Evolutionary conservation across 1,139 yeast genomes (phyloP).

Genomic region (Candida glucosophila): DNA sequence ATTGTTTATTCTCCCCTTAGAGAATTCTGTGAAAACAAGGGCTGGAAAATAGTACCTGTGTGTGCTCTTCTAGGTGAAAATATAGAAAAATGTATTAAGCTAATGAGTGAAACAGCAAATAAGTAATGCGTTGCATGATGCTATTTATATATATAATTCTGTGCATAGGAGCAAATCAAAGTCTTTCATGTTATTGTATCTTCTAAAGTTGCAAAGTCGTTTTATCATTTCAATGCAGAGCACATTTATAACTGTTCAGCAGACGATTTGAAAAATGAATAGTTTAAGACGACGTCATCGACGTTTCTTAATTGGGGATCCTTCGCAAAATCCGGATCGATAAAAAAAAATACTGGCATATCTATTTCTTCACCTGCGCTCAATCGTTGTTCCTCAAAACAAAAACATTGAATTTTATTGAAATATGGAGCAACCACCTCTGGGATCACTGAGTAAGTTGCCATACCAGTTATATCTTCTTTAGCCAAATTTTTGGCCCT

Average conservation of each 20-base stretch:
- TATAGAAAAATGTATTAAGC: constrained; percentile 54
- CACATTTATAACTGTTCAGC: too few relatives aligned
- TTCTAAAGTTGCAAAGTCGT: too few relatives aligned
- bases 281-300: constrained; percentile 84
- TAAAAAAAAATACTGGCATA: constrained; percentile 97
- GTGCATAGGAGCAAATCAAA: too few relatives aligned
- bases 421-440: constrained; percentile 95
- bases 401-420: constrained; percentile 94
- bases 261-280: constrained; percentile 82
- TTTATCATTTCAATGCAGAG: too few relatives aligned
- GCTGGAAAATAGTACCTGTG: constrained; percentile 75
- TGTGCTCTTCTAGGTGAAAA: constrained; percentile 73
- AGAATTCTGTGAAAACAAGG: constrained; percentile 25
- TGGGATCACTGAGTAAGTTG: constrained; percentile 93
- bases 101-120: constrained; percentile 61
- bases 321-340: constrained; percentile 94
- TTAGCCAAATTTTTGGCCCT: constrained; percentile 81
- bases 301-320: constrained; percentile 91
- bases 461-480: constrained; percentile 95
- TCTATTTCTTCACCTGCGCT: constrained; percentile 97
- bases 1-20: constrained; percentile 36
- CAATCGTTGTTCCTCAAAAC: constrained; percentile 92
- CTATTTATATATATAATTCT: too few relatives aligned
- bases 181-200: too few relatives aligned
- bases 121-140: neutral